Conservation (phyloP, 164 flowering plant species). For the Magnolia kwangsiensis region DNA sequence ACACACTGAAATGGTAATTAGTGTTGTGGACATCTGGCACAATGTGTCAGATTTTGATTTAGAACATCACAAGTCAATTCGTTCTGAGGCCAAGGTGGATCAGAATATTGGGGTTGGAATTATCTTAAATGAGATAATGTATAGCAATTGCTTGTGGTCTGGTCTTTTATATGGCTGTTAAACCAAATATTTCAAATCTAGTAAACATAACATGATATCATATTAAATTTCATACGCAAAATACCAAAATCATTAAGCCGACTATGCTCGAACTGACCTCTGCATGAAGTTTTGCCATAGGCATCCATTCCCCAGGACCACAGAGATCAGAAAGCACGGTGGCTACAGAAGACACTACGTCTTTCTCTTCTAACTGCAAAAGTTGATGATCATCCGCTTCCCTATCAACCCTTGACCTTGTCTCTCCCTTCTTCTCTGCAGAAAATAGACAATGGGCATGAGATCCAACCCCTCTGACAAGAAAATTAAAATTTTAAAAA, state of each 20-base stretch:
- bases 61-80: no score
- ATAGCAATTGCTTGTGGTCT: no score
- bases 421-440: conserved; percentile 76
- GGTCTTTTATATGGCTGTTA: no score
- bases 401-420: conserved; percentile 68
- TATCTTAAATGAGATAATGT: no score
- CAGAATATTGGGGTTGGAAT: no score
- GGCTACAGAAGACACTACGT: conserved; percentile 93
- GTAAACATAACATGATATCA: background rate
- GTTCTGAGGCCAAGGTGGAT: no score
- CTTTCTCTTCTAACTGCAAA: conserved; percentile 83
- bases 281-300: conserved; percentile 89
- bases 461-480: background rate
- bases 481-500: background rate
- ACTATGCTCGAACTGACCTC: conserved; percentile 46
- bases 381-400: conserved; percentile 86
- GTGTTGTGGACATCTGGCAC: no score
- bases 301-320: conserved; percentile 99
- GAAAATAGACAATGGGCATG: background rate
- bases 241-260: background rate
- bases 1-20: no score
- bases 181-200: no score
- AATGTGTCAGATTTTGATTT: no score
- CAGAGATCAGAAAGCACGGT: conserved; percentile 91
- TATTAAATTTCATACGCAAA: background rate